Evolutionary conservation across 2,329 filamentous ascomycete genomes (phyloP), one percentile per base, ranked within the genome.

Genomic region (Fusarium bactridioides): DNA sequence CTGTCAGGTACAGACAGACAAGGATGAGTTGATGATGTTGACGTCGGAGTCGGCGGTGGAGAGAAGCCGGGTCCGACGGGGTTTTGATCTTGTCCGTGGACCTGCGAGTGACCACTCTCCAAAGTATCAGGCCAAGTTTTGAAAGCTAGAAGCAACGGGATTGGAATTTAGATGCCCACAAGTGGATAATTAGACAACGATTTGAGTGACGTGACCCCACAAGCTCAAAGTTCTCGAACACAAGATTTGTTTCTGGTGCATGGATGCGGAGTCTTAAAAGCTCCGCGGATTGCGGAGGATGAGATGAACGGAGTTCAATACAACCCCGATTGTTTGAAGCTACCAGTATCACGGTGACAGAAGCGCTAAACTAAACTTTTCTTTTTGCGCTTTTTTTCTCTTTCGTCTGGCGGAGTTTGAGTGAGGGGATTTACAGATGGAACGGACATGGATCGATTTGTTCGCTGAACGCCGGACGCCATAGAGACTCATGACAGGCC

Each of bases 1-100:
- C 53, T 60, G 66, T 60, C 66, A 70, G 67, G 67, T 35, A 63
- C 55, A 51, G 53, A 47, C 55, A 51, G 53, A 61, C 69, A 56
- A 73, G 69, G 69, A 48, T 72, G 66, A 45, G 45, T 54, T 61
- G 57, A 59, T 45, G 66, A 69, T 53, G 54, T 44, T 44, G 64
- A 41, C 25, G 48, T 67, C 64, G 64, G 64, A n/a, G 27, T 69
- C 66, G 70, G 66, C 44, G 57, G 31, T 73, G 53, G 61, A 56
- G 50, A 59, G 60, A 48, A 40, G 44, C 70, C 69, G 69, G 69
- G 41, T 38, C 69, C 55, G 70, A 68, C 65, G 67, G 67, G 54
- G 55, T 61, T 70, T 70, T 68, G 56, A 33, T 41, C 19, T 44
- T 41, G 41, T 60, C 60, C 60, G 60, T n/a, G 54, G 54, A 40